Evolutionary conservation across 2,329 filamentous ascomycete species (phyloP).

Genomic region (Aspergillus tamarii): DNA sequence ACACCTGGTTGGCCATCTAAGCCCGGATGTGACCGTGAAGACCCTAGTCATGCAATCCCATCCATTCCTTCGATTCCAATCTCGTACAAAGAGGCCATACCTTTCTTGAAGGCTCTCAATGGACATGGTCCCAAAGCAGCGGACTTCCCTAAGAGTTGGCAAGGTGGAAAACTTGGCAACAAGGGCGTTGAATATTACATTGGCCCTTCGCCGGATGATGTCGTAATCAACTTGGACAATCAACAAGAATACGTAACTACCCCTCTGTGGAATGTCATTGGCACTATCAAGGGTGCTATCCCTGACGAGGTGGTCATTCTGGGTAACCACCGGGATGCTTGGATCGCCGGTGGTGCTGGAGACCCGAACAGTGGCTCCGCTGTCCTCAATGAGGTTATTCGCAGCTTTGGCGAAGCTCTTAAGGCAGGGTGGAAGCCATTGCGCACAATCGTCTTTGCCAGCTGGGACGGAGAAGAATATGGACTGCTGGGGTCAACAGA

Average conservation of each 20-base stretch:
- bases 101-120: slow-evolving; percentile 86
- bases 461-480: slow-evolving; percentile 84
- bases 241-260: slow-evolving; percentile 81
- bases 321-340: slow-evolving; percentile 91
- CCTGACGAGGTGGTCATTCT: slow-evolving; percentile 84
- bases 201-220: slow-evolving; percentile 73
- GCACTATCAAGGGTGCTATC: slow-evolving; percentile 85
- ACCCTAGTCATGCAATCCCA: slow-evolving; percentile 71
- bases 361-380: slow-evolving; percentile 85
- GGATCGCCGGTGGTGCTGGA: slow-evolving; percentile 81
- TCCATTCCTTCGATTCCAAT: slow-evolving; percentile 90
- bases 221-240: slow-evolving; percentile 75
- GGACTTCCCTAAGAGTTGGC: slow-evolving; percentile 74
- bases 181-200: slow-evolving; percentile 85
- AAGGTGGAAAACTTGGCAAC: slow-evolving; percentile 72
- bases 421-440: slow-evolving; percentile 79
- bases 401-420: slow-evolving; percentile 72
- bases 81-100: slow-evolving; percentile 83
- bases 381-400: slow-evolving; percentile 75
- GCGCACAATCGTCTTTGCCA: slow-evolving; percentile 89
- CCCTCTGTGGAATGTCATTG: slow-evolving; percentile 88
- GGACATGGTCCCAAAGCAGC: slow-evolving; percentile 79
- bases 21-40: slow-evolving; percentile 77
- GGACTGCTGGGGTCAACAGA: slow-evolving; percentile 84
- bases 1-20: slow-evolving; percentile 94